A percentile compares a stretch with the other conserved stretches of the same genome.
phyloP scores from a whole-genome alignment of 306 rosid species.

The Castanea mollissima region DNA sequence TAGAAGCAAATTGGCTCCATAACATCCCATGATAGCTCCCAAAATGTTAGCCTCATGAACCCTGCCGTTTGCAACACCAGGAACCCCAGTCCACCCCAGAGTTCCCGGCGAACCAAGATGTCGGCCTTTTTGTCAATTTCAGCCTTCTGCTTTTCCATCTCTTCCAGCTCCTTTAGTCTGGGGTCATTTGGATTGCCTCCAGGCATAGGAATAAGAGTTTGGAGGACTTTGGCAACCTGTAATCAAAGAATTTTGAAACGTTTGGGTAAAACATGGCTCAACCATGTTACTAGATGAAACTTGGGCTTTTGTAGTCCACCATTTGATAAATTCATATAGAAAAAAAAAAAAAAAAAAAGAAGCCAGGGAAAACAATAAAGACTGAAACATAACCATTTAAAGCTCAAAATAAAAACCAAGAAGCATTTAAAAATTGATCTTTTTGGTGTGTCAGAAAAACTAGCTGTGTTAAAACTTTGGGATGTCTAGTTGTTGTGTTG shows the following conservation, averaged over 20 bases:
- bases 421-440: neutral
- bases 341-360: no score
- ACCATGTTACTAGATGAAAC: neutral
- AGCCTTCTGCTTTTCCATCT: constrained; percentile 51
- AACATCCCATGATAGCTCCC: constrained; percentile 94
- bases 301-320: neutral
- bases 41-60: constrained; percentile 82
- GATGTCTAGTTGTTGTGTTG: neutral
- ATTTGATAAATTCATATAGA: no score
- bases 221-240: constrained; percentile 57
- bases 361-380: constrained; percentile 2
- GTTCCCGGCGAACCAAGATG: constrained; percentile 58
- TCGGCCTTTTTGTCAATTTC: constrained; percentile 51
- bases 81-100: constrained; percentile 59
- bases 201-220: constrained; percentile 27
- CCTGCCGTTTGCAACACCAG: constrained; percentile 51
- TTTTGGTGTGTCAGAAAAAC: neutral
- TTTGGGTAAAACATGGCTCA: constrained; percentile 40
- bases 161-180: constrained; percentile 47
- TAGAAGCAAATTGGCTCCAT: constrained; percentile 90
- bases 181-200: constrained; percentile 33
- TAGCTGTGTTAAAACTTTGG: neutral
- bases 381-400: neutral
- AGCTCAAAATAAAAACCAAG: neutral
- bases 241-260: constrained; percentile 43